Conservation (phyloP, 2,329 filamentous ascomycete species). For the Fusarium duplospermum region DNA sequence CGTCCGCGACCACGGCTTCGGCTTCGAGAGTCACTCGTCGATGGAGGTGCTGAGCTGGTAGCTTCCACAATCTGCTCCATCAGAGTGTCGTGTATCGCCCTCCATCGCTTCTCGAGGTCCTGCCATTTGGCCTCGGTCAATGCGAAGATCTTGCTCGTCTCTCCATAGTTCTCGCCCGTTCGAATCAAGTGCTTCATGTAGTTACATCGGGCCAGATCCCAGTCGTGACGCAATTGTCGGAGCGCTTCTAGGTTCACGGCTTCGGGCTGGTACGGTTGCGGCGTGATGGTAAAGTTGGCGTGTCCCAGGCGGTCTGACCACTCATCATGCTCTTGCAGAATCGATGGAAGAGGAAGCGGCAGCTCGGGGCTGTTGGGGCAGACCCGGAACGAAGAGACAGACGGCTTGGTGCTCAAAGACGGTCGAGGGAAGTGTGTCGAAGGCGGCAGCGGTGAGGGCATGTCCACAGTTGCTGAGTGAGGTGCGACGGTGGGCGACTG, state of each 20-base stretch:
- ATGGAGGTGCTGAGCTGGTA: conserved; percentile 42
- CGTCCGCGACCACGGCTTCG: conserved; percentile 55
- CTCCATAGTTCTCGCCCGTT: conserved; percentile 89
- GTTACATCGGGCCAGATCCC: conserved; percentile 85
- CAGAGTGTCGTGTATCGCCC: conserved; percentile 73
- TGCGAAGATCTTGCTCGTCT: conserved; percentile 88
- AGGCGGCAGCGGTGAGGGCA: conserved; percentile 56
- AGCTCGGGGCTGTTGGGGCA: conserved; percentile 69
- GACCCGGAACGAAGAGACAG: conserved; percentile 77
- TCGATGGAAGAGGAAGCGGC: conserved; percentile 69
- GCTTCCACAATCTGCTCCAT: conserved; percentile 62
- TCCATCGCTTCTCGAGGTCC: conserved; percentile 81
- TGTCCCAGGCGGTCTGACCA: conserved; percentile 91
- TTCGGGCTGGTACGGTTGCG: conserved; percentile 81
- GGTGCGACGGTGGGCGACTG: conserved; percentile 82
- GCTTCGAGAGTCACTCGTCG: conserved; percentile 49
- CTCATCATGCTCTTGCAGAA: conserved; percentile 77
- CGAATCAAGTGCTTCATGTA: conserved; percentile 91
- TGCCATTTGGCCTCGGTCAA: conserved; percentile 92
- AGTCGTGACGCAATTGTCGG: conserved; percentile 78
- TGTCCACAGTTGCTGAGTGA: conserved; percentile 57
- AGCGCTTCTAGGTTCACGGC: conserved; percentile 67
- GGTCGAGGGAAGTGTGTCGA: conserved; percentile 64
- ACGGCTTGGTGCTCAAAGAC: conserved; percentile 81
- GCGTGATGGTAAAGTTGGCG: conserved; percentile 90